phyloP scores from a whole-genome alignment of 2,329 filamentous ascomycete species.

The Curvularia sp. region DNA sequence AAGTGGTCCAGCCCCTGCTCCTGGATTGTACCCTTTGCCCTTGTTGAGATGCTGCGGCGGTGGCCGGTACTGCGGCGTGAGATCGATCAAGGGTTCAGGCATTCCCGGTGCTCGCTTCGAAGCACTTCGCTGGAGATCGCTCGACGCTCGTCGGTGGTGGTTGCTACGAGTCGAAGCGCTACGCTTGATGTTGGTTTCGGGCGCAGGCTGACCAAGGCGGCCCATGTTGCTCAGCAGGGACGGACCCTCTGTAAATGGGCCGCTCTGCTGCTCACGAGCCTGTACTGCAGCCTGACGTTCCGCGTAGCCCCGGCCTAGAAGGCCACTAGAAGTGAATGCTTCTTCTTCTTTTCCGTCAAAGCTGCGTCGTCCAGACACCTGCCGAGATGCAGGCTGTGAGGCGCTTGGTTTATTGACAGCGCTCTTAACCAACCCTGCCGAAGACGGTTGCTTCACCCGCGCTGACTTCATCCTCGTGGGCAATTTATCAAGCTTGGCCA shows the following conservation, averaged over 20 bases:
- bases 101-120: conserved; percentile 51
- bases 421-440: conserved; percentile 38
- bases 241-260: conserved; percentile 64
- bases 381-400: conserved; percentile 24
- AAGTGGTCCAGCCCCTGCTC: conserved; percentile 50
- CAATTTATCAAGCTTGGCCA: conserved; percentile 37
- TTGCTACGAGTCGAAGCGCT: conserved; percentile 44
- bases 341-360: conserved; percentile 39
- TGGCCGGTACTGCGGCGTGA: conserved; percentile 70
- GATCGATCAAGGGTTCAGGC: conserved; percentile 70
- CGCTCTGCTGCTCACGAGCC: conserved; percentile 50
- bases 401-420: conserved; percentile 26
- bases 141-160: conserved; percentile 41
- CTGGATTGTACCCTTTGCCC: conserved; percentile 58
- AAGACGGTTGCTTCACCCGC: conserved; percentile 48
- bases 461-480: conserved; percentile 48
- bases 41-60: conserved; percentile 65
- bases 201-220: conserved; percentile 34
- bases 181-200: conserved; percentile 33
- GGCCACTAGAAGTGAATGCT: conserved; percentile 56
- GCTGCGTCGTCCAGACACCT: conserved; percentile 34
- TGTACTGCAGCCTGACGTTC: conserved; percentile 52
- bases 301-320: conserved; percentile 60
- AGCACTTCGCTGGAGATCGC: conserved; percentile 55
- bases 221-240: conserved; percentile 61